Percentiles rank a stretch among this genome's conserved stretches.
Conservation (phyloP, 306 rosid species). For the Rosa chinensis region DNA sequence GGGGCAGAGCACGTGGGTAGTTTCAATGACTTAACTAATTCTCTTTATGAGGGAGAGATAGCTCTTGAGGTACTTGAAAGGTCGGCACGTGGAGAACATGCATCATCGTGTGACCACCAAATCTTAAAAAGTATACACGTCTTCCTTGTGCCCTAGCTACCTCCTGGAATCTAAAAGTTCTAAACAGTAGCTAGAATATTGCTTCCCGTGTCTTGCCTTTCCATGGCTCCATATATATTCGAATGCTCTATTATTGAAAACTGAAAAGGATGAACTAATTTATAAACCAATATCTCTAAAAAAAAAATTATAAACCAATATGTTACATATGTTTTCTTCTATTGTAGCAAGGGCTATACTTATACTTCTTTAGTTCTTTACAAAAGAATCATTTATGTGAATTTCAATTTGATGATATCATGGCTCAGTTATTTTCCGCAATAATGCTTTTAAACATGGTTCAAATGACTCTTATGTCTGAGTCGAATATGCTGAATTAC, state of each 20-base stretch:
- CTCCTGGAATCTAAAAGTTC: neutral
- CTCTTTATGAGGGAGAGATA: neutral
- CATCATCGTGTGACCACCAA: neutral
- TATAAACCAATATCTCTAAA: no score
- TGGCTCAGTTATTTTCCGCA: no score
- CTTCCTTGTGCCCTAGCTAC: neutral
- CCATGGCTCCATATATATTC: neutral
- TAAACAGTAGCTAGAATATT: neutral
- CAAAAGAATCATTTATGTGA: no score
- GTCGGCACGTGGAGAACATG: conserved; percentile 6
- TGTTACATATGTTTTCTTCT: no score
- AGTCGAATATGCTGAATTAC: neutral
- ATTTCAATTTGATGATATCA: no score
- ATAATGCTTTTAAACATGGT: no score
- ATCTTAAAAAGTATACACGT: neutral
- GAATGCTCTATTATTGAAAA: neutral
- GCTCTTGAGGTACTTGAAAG: neutral
- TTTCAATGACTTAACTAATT: neutral
- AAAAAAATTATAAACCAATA: no score
- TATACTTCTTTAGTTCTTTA: no score
- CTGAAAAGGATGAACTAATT: no score
- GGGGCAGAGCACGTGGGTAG: conserved; percentile 20
- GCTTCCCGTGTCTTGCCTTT: neutral
- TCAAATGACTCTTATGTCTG: neutral
- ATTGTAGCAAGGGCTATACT: neutral